phyloP scores from a whole-genome alignment of 495 filamentous ascomycete species.

The Penicillium waksmanii region DNA sequence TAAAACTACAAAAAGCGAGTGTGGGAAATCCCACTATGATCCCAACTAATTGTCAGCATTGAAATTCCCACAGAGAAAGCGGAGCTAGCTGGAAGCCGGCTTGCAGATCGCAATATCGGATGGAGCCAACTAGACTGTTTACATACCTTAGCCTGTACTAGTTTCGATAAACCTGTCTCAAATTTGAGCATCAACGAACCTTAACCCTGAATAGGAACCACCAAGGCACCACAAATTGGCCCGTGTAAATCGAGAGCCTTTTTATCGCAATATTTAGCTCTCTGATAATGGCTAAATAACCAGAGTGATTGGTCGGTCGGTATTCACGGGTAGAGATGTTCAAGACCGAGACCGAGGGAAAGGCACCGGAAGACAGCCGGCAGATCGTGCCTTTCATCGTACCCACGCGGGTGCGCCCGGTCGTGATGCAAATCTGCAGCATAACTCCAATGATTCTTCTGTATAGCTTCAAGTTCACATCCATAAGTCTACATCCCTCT shows the following conservation, averaged over 20 bases:
- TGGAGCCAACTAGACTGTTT: not conserved
- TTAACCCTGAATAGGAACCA: not conserved
- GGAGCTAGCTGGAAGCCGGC: not conserved
- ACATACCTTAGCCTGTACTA: not conserved
- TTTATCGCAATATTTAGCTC: not conserved
- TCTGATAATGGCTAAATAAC: not conserved
- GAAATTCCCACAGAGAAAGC: not conserved
- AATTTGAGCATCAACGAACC: conserved; percentile 1
- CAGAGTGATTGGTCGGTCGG: not conserved
- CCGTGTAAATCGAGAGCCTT: not conserved
- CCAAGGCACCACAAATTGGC: not conserved
- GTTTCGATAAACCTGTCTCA: conserved; percentile 6
- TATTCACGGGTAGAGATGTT: not conserved
- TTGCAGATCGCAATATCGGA: conserved; percentile 6
- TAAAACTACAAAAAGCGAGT: conserved; percentile 2
- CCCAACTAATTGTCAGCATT: conserved; percentile 5
- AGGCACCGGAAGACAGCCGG: not conserved
- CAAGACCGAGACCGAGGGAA: not conserved
- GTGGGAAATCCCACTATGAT: conserved; percentile 2
- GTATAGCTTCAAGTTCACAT: not conserved
- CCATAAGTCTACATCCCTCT: not conserved
- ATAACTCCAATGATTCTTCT: not conserved
- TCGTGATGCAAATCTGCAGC: not conserved
- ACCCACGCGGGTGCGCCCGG: conserved; percentile 1
- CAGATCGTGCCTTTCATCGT: not conserved